Evolutionary conservation across 1,284 basidiomycete species (phyloP), one percentile per base, ranked within the genome.

Genomic region (Austroboletus novae-zelandiae): DNA sequence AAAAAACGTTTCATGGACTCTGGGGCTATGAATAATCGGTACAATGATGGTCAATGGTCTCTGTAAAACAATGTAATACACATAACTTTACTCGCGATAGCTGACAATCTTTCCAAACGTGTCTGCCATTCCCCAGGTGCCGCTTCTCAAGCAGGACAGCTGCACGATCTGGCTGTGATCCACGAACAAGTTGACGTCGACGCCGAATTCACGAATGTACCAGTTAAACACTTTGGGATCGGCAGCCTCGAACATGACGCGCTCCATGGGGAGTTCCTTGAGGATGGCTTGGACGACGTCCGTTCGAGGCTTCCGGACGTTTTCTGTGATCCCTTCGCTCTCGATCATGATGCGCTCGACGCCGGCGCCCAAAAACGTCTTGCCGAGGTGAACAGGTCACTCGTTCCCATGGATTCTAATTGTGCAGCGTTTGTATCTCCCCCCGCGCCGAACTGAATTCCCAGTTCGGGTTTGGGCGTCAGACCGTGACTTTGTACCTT

Each of bases 281-380:
- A 70, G 73, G 30, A 77, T 71, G 8, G 69, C 67, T 15, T 73
- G 74, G 45, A 78, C 75, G 36, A 72, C 72, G 58, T 76, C 75
- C 35, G 72, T 76, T 9, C 72, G 66, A 71, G 70, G 74, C 20
- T 53, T 59, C 39, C 65, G 62, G 25, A 77, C 74, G 58, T 77
- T 77, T 61, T 77, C 76, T 0, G 74, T 77, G 50, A 77, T 76
- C 13, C 74, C 74, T 48, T 76, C 74, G 53, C 71, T 73, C 56
- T 77, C 75, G 41, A 77, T 77, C 74, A 74, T 74, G 46, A 76
- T 70, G 66, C 74, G 74, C 67, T 75, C 51, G 18, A 74, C 72
- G 7, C 74, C 74, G 2, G 73, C 74, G 15, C 75, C 66, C 9
- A 77, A 52, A 52, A 77, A 73, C 9, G 58, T 63, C 34, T 73